Evolutionary conservation across 2,329 filamentous ascomycete species (phyloP).

Genomic region (Fusarium sp.): DNA sequence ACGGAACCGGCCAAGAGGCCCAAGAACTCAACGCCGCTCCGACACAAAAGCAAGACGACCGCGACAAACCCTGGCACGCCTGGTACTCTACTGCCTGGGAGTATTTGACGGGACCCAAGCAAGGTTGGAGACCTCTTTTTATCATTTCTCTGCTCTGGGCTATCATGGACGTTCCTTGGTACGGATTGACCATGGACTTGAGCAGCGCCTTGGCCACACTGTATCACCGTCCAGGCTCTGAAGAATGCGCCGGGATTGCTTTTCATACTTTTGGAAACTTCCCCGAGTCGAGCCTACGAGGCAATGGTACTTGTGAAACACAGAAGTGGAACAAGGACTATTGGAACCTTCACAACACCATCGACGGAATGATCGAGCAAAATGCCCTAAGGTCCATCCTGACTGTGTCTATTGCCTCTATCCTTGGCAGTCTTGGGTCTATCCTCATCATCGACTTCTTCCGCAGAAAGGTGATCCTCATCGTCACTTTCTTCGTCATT

Average conservation of each 20-base stretch:
- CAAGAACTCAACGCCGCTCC: neutral
- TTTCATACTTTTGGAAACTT: neutral
- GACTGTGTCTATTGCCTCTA: neutral
- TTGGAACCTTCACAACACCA: constrained; percentile 1
- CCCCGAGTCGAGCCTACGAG: neutral
- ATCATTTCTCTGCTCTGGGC: constrained; percentile 23
- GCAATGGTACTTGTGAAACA: neutral
- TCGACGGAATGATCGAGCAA: constrained; percentile 3
- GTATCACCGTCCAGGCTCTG: neutral
- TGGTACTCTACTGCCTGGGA: constrained; percentile 2
- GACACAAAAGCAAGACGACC: neutral
- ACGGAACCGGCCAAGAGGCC: neutral
- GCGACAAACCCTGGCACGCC: constrained; percentile 1
- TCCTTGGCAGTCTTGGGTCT: neutral
- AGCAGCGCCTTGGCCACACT: constrained; percentile 17
- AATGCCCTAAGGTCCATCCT: constrained; percentile 6
- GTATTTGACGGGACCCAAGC: constrained; percentile 10
- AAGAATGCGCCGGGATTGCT: neutral
- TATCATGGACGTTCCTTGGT: constrained; percentile 23
- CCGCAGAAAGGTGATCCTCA: neutral
- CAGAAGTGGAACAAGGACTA: constrained; percentile 11
- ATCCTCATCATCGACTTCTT: constrained; percentile 15
- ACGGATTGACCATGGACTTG: constrained; percentile 23
- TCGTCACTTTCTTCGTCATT: constrained; percentile 1
- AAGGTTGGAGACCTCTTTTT: constrained; percentile 7